Evolutionary conservation across 2,329 filamentous ascomycete genomes (phyloP), one percentile per base, ranked within the genome.

Genomic region (Diaporthe velutina): DNA sequence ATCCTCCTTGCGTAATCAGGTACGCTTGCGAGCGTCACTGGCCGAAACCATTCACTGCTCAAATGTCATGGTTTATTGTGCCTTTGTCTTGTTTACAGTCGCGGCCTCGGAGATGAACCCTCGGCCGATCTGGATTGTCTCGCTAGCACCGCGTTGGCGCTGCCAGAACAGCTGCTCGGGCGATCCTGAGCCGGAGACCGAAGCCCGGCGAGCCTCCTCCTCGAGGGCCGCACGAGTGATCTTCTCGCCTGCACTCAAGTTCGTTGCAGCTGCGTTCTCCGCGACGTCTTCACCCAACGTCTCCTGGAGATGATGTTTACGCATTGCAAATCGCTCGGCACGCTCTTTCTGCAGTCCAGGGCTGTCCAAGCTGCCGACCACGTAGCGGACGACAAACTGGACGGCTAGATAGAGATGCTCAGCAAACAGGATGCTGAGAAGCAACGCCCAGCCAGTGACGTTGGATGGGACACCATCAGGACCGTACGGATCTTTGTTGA

Each of bases 371-470:
- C 95, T 97, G 75, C 87, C 88, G 79, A 99, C 90, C 5, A 92
- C 92, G 71, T 91, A 90, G 54, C 93, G 91, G 6, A 98, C 93
- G 0, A 88, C 89, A 76, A 93, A 89, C 79, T 96, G 93, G 2
- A 94, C 89, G 3, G 92, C 86, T n/a, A 99, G 90, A 82, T 98
- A 98, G 22, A 96, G 85, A 81, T 99, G 96, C 82, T 99, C 97
- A 0, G 95, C 92, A 78, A 97, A 90, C 79, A 98, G 90, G 73
- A 99, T 93, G 28, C 92, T 91, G 25, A 98, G 86, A 7, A 99
- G 88, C 3, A 98, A 86, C 0, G 92, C 94, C 93, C 95, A 98
- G 19, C 88, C 92, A 73, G 91, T 92, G 80, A 98, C 93, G 61
- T 91, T 90, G 58, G 90, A 90, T 0, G 93, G 92, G 22, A 89